phyloP scores from a whole-genome alignment of 352 stramenopile genomes.

The Peronospora belbahrii region DNA sequence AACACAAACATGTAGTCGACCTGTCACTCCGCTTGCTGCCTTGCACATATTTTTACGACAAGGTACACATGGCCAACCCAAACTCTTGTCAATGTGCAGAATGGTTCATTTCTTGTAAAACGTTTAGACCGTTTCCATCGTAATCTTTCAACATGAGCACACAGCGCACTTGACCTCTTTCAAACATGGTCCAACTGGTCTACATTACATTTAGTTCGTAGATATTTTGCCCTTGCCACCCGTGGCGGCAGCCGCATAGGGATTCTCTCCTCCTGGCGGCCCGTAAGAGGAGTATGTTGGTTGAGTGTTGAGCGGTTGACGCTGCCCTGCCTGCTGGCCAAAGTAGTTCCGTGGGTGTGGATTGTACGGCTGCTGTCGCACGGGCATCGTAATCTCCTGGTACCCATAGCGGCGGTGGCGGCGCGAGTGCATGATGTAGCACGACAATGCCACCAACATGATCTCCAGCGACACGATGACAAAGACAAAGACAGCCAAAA shows the following conservation, averaged over 20 bases:
- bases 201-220: conserved; percentile 5
- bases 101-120: conserved; percentile 18
- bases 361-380: conserved; percentile 74
- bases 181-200: conserved; percentile 11
- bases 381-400: conserved; percentile 81
- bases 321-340: conserved; percentile 27
- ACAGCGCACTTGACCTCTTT: conserved; percentile 18
- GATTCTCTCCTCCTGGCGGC: conserved; percentile 22
- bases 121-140: conserved; percentile 2
- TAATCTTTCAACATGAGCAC: not conserved
- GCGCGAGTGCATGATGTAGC: conserved; percentile 77
- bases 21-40: not conserved
- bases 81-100: not conserved
- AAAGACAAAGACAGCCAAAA: conserved; percentile 73
- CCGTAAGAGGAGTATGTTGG: conserved; percentile 29
- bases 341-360: conserved; percentile 74
- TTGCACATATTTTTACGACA: not conserved
- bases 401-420: conserved; percentile 59
- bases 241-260: conserved; percentile 22
- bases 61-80: not conserved
- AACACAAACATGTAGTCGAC: not conserved
- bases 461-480: conserved; percentile 78
- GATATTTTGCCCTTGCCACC: conserved; percentile 20
- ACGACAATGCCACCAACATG: conserved; percentile 66
- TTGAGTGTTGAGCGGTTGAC: conserved; percentile 36